These are phyloP conservation scores for Flaveria floridana DNA, from an alignment of 140 eudicot genomes.

Conservation along the genomic window DNA sequence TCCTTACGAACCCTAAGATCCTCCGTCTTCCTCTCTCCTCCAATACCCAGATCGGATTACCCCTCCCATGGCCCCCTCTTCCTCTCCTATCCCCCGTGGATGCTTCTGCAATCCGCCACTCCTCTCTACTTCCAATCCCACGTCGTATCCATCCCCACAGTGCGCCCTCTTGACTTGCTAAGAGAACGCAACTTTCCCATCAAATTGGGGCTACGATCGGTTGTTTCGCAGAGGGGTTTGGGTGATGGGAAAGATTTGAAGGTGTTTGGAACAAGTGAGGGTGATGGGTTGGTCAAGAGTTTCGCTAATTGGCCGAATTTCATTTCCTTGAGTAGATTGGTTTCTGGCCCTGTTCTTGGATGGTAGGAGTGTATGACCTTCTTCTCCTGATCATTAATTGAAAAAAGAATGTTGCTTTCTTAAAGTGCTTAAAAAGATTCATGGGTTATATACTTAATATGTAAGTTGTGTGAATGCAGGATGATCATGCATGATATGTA, in stretches of 20 bases:
- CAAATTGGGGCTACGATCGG: slow-evolving; percentile 35
- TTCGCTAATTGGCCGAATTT: slow-evolving; percentile 77
- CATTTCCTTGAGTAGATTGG: slow-evolving; percentile 64
- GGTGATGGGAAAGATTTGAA: slow-evolving; percentile 18
- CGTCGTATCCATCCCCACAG: slow-evolving; percentile 39
- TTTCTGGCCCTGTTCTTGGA: slow-evolving; percentile 89
- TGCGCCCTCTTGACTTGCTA: slow-evolving; percentile 40
- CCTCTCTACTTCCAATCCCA: slow-evolving; percentile 63
- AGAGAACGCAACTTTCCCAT: slow-evolving; percentile 33
- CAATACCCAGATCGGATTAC: slow-evolving; percentile 19
- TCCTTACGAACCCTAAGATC: slow-evolving; percentile 28
- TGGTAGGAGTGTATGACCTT: slow-evolving; percentile 64
- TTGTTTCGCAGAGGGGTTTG: neutral
- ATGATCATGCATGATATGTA: slow-evolving; percentile 89
- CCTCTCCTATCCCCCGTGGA: slow-evolving; percentile 71
- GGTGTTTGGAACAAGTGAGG: slow-evolving; percentile 18
- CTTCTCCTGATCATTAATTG: neutral
- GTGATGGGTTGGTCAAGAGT: slow-evolving; percentile 44
- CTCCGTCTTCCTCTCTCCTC: slow-evolving; percentile 36
- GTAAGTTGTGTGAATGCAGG: slow-evolving; percentile 54
- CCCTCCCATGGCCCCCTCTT: slow-evolving; percentile 55
- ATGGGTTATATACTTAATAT: slow-evolving; percentile 17
- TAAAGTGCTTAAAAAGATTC: neutral
- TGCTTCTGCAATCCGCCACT: slow-evolving; percentile 67
- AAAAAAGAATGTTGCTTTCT: too few relatives aligned